A percentile compares a stretch with the other conserved stretches of the same genome.
Conservation (phyloP, 176 grass and related monocot genomes). For the Phoenix dactylifera region DNA sequence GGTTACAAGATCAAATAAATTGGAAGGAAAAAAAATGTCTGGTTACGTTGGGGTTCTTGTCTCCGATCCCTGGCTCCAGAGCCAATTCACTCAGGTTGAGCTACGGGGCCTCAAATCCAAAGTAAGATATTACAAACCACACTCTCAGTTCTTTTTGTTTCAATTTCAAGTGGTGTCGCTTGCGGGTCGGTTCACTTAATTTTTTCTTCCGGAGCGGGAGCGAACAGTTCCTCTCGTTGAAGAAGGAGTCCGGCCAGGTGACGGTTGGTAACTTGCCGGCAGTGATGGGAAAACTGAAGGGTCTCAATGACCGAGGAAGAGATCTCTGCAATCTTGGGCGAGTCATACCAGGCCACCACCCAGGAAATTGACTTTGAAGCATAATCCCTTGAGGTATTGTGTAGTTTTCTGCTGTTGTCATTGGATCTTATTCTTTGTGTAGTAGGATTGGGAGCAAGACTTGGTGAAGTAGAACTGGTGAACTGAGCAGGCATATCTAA, state of each 20-base stretch:
- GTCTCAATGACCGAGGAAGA: constrained; percentile 61
- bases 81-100: constrained; percentile 19
- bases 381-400: constrained; percentile 48
- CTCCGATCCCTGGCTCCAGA: constrained; percentile 17
- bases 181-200: not conserved
- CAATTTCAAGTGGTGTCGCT: not conserved
- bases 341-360: constrained; percentile 46
- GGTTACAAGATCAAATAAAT: too few relatives aligned
- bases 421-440: too few relatives aligned
- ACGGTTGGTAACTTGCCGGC: constrained; percentile 59
- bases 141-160: too few relatives aligned
- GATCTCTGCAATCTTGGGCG: constrained; percentile 48
- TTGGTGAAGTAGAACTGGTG: not conserved
- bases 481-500: constrained; percentile 60
- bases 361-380: constrained; percentile 88
- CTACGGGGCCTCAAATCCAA: constrained; percentile 14
- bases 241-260: constrained; percentile 66
- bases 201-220: not conserved
- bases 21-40: not conserved
- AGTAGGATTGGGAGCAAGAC: too few relatives aligned
- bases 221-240: constrained; percentile 55
- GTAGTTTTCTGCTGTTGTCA: too few relatives aligned
- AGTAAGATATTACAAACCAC: not conserved
- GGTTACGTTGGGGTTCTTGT: constrained; percentile 15
- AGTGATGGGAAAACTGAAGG: constrained; percentile 79